Base-by-base conservation (phyloP, 305 asterid species). In the Salvia sclarea region DNA sequence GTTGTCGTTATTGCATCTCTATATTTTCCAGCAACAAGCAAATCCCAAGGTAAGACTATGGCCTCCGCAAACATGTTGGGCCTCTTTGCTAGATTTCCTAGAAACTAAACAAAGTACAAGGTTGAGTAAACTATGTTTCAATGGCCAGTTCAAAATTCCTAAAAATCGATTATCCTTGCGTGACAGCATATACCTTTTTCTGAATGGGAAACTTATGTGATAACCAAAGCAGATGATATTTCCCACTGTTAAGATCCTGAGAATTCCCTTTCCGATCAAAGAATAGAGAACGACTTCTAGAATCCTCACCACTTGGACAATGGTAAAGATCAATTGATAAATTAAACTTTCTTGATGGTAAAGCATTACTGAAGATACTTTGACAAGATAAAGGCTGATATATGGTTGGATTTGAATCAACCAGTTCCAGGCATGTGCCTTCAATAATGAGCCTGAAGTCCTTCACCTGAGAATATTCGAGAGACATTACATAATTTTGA, bases 191-290 rank as follows among this genome's bases (percentile, higher is more conserved):
- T 78, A 91, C 98, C 96, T 83, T 86, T 33, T 64, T 77, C 75
- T 75, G 86, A 69, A 85, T 44, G 53, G 98, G 98, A 79, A 84
- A 91, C 69, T 94, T 94, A 85, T 94, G 97, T 68, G 68, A 74
- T 77, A 94, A 50, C 83, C 78, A 68, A 68, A 89, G 84, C 70
- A 94, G 71, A 75, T 94, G 90, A 86, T 77, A 89, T 52, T 71
- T 85, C 75, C 95, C 98, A 72, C 75, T 50, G 60, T 77, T 85
- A 79, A 81, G 79, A 78, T 82, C 82, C 76, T 25, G 78, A 71
- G 69, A 71, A 75, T 73, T 72, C 57, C 50, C 82, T 62, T 59
- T 80, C 70, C 61, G 48, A 45, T 78, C 79, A 69, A 68, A 70
- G 76, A 71, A 73, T 40, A 69, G 79, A 76, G 90, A 76, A 76